Percentiles rank a stretch among this genome's conserved stretches.
These are phyloP conservation scores for Tolypocladium amazonense DNA, from an alignment of 2,329 filamentous ascomycete species.

Conservation along the genomic window DNA sequence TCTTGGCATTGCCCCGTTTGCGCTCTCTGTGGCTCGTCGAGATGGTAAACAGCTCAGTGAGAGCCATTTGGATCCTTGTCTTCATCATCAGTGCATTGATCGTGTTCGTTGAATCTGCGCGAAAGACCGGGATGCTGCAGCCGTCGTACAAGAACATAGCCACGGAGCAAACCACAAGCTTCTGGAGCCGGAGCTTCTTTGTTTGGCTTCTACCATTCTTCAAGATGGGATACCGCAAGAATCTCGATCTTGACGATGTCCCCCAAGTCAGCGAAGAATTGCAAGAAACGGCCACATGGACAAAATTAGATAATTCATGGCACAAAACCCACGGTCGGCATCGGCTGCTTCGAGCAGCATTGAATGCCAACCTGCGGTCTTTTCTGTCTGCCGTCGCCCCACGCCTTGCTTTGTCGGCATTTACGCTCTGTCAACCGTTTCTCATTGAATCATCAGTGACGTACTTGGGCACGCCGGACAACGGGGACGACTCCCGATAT, in stretches of 20 bases:
- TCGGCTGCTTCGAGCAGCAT: background rate
- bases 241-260: background rate
- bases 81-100: background rate
- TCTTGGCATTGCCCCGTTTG: background rate
- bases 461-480: background rate
- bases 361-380: background rate
- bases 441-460: background rate
- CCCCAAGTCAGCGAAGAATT: background rate
- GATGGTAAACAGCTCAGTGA: background rate
- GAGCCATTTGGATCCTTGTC: background rate
- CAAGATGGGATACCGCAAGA: background rate
- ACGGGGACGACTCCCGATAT: background rate
- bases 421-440: constrained; percentile 1
- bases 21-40: background rate
- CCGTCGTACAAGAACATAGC: background rate
- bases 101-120: background rate
- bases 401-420: background rate
- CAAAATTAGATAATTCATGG: background rate
- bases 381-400: background rate
- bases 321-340: background rate
- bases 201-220: background rate
- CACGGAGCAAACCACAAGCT: background rate
- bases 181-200: constrained; percentile 1
- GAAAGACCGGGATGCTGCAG: background rate
- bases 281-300: background rate